phyloP scores from a whole-genome alignment of 805 yeast species.

The Candida tammaniensis region DNA sequence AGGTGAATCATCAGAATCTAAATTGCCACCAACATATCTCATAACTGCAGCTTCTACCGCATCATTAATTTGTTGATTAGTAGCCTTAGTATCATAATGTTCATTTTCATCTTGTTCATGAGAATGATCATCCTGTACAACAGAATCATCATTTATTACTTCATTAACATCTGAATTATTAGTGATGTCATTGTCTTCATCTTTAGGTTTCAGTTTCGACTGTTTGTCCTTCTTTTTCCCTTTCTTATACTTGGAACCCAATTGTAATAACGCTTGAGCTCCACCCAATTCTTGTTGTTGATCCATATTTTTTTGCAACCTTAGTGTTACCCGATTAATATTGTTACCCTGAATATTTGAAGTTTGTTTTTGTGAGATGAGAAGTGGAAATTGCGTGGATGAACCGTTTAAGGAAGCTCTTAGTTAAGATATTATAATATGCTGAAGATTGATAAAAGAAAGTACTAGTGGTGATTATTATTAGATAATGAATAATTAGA shows the following conservation, averaged over 20 bases:
- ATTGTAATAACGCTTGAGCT: conserved; percentile 43
- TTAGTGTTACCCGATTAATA: conserved; percentile 6
- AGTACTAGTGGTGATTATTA: too few relatives aligned
- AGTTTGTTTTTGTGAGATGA: too few relatives aligned
- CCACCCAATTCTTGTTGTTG: conserved; percentile 43
- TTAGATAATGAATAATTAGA: too few relatives aligned
- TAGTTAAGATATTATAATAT: too few relatives aligned
- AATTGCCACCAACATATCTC: conserved; percentile 65
- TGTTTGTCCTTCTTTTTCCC: conserved; percentile 10
- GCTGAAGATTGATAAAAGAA: too few relatives aligned
- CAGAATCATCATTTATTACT: too few relatives aligned
- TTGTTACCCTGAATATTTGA: conserved; percentile 2
- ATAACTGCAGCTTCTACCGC: conserved; percentile 80
- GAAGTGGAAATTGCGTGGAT: background rate
- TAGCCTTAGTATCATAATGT: conserved; percentile 23
- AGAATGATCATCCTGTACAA: background rate
- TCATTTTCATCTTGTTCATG: conserved; percentile 7
- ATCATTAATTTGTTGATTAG: conserved; percentile 40
- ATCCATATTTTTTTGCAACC: conserved; percentile 21
- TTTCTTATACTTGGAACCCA: conserved; percentile 31
- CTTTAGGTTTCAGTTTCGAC: conserved; percentile 4
- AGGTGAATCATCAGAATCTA: conserved; percentile 27
- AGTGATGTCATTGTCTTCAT: conserved; percentile 3
- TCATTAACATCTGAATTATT: conserved; percentile 1
- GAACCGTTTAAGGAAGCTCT: too few relatives aligned